Evolutionary conservation across 2,329 filamentous ascomycete genomes (phyloP), one percentile per base, ranked within the genome.

Genomic region (Arthroderma uncinatum): DNA sequence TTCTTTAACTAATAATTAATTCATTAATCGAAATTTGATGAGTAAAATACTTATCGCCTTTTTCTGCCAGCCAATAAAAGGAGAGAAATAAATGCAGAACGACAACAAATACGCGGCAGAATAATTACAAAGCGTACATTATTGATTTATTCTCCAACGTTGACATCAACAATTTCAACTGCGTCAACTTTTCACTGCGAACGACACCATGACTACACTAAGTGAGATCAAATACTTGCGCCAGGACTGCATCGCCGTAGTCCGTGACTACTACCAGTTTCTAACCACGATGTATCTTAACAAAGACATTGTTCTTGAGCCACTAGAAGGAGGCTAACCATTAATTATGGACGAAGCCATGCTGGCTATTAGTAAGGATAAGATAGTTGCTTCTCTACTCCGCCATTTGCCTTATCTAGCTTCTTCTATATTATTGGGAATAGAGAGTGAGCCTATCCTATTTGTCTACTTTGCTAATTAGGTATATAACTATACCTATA

Each of bases 271-370:
- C 50, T 70, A 66, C 53, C 59, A 53, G n/a, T 71, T 70, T 54
- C 66, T 71, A 19, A 63, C 65, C 19, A 67, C 62, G 12, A 61
- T 69, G 57, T 67, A 72, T 62, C 65, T 67, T 14, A 52, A 61
- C 8, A 54, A 58, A 12, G 61, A 59, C 0, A 54, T 62, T 33
- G 58, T 70, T 34, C 62, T 65, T 14, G 47, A 65, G 37, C 67
- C 69, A 8, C 69, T 68, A 0, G 58, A 61, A 19, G 62, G 58
- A 23, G 70, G 71, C 50, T 73, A 68, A 69, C 67, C 69, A n/a
- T 55, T 54, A 12, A 61, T 68, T 10, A 67, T 62, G 7, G 44
- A 58, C 14, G 62, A 36, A 7, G 57, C 5, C 44, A 55, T 58
- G 52, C 36, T 54, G 21, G 37, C 23, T 36, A 36, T 62, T n/a